Percentiles rank a stretch among this genome's conserved stretches.
Evolutionary conservation across 441 rosid species (phyloP).

Genomic region (Lepidium campestre): DNA sequence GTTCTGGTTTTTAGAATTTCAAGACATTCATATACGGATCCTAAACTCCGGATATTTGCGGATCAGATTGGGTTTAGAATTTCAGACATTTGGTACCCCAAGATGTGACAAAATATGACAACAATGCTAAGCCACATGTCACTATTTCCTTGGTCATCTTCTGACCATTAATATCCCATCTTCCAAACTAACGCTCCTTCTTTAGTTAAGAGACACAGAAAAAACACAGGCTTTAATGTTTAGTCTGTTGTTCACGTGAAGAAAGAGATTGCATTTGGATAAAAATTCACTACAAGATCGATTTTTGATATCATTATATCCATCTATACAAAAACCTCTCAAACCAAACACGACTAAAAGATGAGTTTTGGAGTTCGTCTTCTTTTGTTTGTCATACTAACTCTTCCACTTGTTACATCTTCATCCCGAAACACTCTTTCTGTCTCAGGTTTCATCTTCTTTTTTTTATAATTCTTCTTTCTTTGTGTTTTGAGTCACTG

Average conservation of each 20-base stretch:
- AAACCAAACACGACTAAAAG: constrained; percentile 10
- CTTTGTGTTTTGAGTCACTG: background rate
- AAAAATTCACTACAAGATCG: background rate
- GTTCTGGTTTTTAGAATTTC: no score
- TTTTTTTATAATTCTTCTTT: background rate
- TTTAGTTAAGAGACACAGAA: constrained; percentile 3
- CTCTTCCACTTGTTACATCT: constrained; percentile 13
- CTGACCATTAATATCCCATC: constrained; percentile 19
- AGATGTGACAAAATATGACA: background rate
- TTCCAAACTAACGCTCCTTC: constrained; percentile 19
- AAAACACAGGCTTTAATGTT: constrained; percentile 11
- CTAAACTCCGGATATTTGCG: background rate
- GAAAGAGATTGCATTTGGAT: constrained; percentile 1
- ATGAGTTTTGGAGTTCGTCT: constrained; percentile 24
- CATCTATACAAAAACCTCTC: background rate
- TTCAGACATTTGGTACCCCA: background rate
- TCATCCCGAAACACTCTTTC: constrained; percentile 11
- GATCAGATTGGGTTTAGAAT: background rate
- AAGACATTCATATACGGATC: background rate
- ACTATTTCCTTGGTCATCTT: background rate
- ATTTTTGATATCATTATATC: background rate
- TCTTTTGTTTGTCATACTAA: constrained; percentile 9
- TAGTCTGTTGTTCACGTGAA: constrained; percentile 11
- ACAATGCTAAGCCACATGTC: constrained; percentile 5
- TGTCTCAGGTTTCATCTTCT: constrained; percentile 20